These are phyloP conservation scores for Cryptococcus maquisensis DNA, from an alignment of 1,284 basidiomycete genomes.

Conservation along the genomic window DNA sequence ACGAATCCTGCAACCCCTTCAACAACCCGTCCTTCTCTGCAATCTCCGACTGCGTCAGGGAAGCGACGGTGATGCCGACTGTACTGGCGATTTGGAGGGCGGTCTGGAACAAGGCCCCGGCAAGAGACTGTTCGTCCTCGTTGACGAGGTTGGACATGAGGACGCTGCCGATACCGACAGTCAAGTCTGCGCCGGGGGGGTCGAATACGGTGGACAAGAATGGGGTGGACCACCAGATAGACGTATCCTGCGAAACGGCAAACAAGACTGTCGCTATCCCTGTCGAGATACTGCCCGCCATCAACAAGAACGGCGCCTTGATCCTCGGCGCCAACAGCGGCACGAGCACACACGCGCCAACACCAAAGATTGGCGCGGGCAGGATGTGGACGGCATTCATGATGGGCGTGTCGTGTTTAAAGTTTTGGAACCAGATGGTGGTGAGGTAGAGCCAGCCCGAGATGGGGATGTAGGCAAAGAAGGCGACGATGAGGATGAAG, in stretches of 20 bases:
- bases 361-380: slow-evolving; percentile 31
- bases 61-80: slow-evolving; percentile 27
- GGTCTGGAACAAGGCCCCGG: slow-evolving; percentile 36
- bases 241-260: slow-evolving; percentile 21
- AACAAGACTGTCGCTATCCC: slow-evolving; percentile 28
- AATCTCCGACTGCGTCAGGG: slow-evolving; percentile 16
- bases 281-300: slow-evolving; percentile 22
- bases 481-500: slow-evolving; percentile 21
- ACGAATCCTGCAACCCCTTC: slow-evolving; percentile 20
- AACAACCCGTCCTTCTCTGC: slow-evolving; percentile 11
- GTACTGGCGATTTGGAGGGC: slow-evolving; percentile 24
- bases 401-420: slow-evolving; percentile 19
- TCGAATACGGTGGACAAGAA: slow-evolving; percentile 30
- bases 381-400: slow-evolving; percentile 25
- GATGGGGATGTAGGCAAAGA: slow-evolving; percentile 28
- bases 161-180: slow-evolving; percentile 5
- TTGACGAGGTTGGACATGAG: neutral
- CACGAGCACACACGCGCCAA: slow-evolving; percentile 25
- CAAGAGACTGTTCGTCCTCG: slow-evolving; percentile 31
- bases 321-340: slow-evolving; percentile 19
- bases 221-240: slow-evolving; percentile 35
- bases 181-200: slow-evolving; percentile 33
- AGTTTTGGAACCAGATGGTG: slow-evolving; percentile 29
- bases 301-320: slow-evolving; percentile 24
- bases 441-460: slow-evolving; percentile 17